Conservation (phyloP, 768 basidiomycete genomes). For the Saitozyma sp. region DNA sequence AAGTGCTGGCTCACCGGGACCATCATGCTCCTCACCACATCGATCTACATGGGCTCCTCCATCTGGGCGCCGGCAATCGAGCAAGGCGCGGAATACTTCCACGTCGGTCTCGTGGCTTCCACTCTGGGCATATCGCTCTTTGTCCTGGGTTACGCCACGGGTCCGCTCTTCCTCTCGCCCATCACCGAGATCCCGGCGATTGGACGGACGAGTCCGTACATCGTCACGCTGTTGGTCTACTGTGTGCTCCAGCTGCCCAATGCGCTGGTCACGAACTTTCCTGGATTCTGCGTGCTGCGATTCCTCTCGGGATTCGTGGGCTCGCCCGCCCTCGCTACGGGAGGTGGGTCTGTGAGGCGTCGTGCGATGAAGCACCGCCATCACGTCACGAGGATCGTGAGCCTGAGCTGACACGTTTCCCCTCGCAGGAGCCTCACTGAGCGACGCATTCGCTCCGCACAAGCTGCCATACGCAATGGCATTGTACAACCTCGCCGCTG, state of each 20-base stretch:
- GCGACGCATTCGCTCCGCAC: constrained; percentile 29
- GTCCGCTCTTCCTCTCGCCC: constrained; percentile 34
- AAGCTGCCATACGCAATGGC: constrained; percentile 37
- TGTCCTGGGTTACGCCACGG: constrained; percentile 29
- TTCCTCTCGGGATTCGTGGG: constrained; percentile 40
- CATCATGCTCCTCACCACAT: constrained; percentile 37
- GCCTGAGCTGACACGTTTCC: neutral
- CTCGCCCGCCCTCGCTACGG: constrained; percentile 35
- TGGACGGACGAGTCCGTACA: constrained; percentile 34
- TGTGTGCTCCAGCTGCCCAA: constrained; percentile 27
- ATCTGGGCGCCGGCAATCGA: constrained; percentile 26
- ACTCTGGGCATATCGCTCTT: constrained; percentile 41
- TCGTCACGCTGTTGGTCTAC: constrained; percentile 31
- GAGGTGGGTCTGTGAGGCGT: constrained; percentile 16
- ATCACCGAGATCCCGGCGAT: constrained; percentile 37
- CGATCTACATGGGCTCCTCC: constrained; percentile 34
- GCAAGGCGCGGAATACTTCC: constrained; percentile 31
- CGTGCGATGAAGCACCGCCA: neutral
- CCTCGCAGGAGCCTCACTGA: constrained; percentile 24
- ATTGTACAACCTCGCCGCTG: constrained; percentile 32
- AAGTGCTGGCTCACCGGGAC: constrained; percentile 28
- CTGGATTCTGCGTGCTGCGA: constrained; percentile 28
- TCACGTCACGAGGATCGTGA: neutral
- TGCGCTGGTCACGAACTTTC: constrained; percentile 27
- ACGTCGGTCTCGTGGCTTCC: constrained; percentile 18